Evolutionary conservation across 768 basidiomycete genomes (phyloP), one percentile per base, ranked within the genome.

Genomic region (Ephemerocybe angulata): DNA sequence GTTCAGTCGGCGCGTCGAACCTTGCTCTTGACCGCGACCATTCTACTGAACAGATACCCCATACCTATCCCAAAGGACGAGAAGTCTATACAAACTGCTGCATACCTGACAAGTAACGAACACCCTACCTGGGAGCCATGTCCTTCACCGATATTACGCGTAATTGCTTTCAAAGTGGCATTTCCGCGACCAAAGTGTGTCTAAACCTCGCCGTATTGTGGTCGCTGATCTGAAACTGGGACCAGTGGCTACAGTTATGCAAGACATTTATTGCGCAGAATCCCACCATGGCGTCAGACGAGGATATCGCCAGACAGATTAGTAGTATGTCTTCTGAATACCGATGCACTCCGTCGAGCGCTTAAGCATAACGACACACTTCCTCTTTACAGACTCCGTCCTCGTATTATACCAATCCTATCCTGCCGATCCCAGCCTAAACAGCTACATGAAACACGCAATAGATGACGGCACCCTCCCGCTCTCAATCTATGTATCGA

Each of bases 141-240:
- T 86, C 87, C 33, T 65, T 90, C 35, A 78, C 77, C 33, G 87
- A 82, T 54, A 69, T 91, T 42, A 87, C 88, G 15, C 76, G 85
- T 54, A 89, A 89, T 66, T 81, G 85, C 35, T 90, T 88, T 57
- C 84, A 88, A 61, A 82, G 78, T 63, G 88, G 88, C 6, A 68
- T 89, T 19, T 75, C 85, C 46, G 72, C 88, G 21, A 57, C 67
- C 15, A 88, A 88, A 75, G 88, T 87, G 44, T 19, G 48, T 53
- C 37, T 10, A 43, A 13, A 50, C 2, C 50, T n/a, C 25, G 28
- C 29, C 24, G 30, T 21, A 31, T 28, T 31, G 50, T 22, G 47
- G 50, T 28, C 25, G 56, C 44, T 52, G 49, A 42, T 47, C 61
- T 21, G 46, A 56, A 30, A n/a, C 12, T 30, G 42, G 7, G 27